phyloP scores from a whole-genome alignment of 345 rosid species.

The Rhizophora mangle region DNA sequence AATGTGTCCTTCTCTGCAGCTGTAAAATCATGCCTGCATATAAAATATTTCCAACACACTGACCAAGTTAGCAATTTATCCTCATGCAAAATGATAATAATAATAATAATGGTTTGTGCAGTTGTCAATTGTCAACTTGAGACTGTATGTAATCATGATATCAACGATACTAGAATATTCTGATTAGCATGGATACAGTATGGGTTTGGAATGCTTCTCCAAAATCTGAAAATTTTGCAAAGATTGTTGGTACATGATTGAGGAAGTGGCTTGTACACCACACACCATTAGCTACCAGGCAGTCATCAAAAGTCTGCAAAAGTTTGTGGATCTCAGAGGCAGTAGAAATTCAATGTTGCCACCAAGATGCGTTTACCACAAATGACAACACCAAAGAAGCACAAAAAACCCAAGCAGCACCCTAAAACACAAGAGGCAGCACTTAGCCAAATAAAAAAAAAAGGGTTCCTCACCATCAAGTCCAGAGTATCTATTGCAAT shows the following conservation, averaged over 20 bases:
- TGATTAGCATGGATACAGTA: not conserved
- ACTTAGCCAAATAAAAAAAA: not conserved
- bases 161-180: not conserved
- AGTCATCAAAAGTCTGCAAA: not conserved
- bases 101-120: not conserved
- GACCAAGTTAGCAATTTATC: not conserved
- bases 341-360: not conserved
- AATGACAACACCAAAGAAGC: not conserved
- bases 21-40: slow-evolving; percentile 79
- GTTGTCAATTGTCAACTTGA: not conserved
- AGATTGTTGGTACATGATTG: not conserved
- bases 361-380: not conserved
- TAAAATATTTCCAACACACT: slow-evolving; percentile 9
- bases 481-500: not conserved
- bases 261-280: not conserved
- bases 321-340: not conserved
- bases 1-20: slow-evolving; percentile 76
- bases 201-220: not conserved
- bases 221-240: not conserved
- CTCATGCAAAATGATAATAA: not conserved
- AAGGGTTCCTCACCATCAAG: not conserved
- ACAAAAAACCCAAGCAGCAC: not conserved
- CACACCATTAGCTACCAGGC: not conserved
- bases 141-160: slow-evolving; percentile 3
- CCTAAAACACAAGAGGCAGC: not conserved